phyloP scores from a whole-genome alignment of 2,329 filamentous ascomycete species.

The Penicillium nordicum region DNA sequence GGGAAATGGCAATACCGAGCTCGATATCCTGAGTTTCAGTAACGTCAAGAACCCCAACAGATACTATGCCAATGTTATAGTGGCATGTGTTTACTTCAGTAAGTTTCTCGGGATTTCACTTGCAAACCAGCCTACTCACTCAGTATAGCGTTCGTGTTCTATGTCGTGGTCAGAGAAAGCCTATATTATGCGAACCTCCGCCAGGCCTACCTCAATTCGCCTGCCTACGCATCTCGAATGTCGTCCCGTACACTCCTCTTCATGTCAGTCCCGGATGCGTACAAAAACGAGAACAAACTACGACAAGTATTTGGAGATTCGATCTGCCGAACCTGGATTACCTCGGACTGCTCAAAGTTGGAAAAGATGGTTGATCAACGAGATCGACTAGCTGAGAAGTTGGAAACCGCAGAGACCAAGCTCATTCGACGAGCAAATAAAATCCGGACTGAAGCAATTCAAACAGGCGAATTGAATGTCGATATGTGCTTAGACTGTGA shows the following conservation, averaged over 20 bases:
- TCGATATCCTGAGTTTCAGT: slow-evolving; percentile 76
- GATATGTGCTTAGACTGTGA: slow-evolving; percentile 31
- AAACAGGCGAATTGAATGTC: slow-evolving; percentile 20
- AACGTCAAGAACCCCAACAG: slow-evolving; percentile 64
- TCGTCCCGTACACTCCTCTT: slow-evolving; percentile 88
- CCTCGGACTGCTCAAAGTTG: slow-evolving; percentile 70
- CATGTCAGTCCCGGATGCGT: slow-evolving; percentile 74
- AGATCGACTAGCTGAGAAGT: slow-evolving; percentile 69
- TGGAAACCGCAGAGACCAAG: slow-evolving; percentile 85
- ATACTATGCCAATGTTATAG: slow-evolving; percentile 74
- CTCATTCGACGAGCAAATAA: slow-evolving; percentile 76
- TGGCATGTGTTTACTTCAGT: slow-evolving; percentile 76
- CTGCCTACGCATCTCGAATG: slow-evolving; percentile 75
- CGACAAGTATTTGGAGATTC: slow-evolving; percentile 75
- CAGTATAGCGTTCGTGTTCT: slow-evolving; percentile 68
- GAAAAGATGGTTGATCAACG: slow-evolving; percentile 75
- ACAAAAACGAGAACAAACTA: slow-evolving; percentile 70
- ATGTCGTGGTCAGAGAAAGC: slow-evolving; percentile 78
- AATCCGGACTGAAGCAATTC: slow-evolving; percentile 60
- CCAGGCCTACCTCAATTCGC: slow-evolving; percentile 85
- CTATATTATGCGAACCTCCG: slow-evolving; percentile 88
- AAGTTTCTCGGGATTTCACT: slow-evolving; percentile 15
- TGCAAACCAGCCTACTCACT: slow-evolving; percentile 5
- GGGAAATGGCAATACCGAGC: slow-evolving; percentile 60
- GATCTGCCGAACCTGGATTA: slow-evolving; percentile 81